Conservation (phyloP, 2,329 filamentous ascomycete species). For the Periconia sp. region DNA sequence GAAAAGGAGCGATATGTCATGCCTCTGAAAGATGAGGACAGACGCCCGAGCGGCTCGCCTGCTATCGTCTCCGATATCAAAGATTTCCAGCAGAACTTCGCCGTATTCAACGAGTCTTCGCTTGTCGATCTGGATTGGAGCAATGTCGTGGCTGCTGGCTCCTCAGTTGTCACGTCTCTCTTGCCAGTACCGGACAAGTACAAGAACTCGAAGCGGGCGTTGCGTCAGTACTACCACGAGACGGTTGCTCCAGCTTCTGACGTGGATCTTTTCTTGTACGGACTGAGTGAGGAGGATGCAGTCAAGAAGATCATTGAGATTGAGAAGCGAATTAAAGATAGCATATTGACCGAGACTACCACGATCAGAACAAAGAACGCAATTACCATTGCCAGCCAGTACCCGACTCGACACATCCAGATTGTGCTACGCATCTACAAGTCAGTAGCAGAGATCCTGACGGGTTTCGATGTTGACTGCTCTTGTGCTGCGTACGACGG, state of each 20-base stretch:
- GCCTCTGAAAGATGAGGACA: conserved; percentile 66
- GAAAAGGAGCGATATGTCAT: conserved; percentile 73
- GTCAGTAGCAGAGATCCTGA: conserved; percentile 81
- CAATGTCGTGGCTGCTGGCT: conserved; percentile 82
- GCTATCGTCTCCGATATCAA: conserved; percentile 71
- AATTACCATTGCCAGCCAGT: conserved; percentile 83
- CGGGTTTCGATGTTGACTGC: conserved; percentile 88
- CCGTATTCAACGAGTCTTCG: conserved; percentile 79
- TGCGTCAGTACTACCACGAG: conserved; percentile 75
- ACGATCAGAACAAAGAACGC: conserved; percentile 86
- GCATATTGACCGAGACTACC: conserved; percentile 81
- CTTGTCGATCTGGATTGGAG: conserved; percentile 79
- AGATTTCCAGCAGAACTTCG: conserved; percentile 80
- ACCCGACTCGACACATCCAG: conserved; percentile 83
- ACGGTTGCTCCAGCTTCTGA: conserved; percentile 82
- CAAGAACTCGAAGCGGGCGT: conserved; percentile 46
- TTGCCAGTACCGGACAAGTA: conserved; percentile 66
- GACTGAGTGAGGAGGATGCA: conserved; percentile 76
- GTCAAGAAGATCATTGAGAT: conserved; percentile 85
- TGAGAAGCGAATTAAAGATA: conserved; percentile 75
- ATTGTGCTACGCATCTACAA: conserved; percentile 88
- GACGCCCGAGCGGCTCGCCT: conserved; percentile 66
- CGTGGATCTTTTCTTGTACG: conserved; percentile 86
- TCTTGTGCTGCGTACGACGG: conserved; percentile 83
- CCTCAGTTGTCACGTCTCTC: conserved; percentile 79